Evolutionary conservation across 192 early-diverging fungal species (phyloP), one percentile per base, ranked within the genome.

Genomic region (Coemansia sp.): DNA sequence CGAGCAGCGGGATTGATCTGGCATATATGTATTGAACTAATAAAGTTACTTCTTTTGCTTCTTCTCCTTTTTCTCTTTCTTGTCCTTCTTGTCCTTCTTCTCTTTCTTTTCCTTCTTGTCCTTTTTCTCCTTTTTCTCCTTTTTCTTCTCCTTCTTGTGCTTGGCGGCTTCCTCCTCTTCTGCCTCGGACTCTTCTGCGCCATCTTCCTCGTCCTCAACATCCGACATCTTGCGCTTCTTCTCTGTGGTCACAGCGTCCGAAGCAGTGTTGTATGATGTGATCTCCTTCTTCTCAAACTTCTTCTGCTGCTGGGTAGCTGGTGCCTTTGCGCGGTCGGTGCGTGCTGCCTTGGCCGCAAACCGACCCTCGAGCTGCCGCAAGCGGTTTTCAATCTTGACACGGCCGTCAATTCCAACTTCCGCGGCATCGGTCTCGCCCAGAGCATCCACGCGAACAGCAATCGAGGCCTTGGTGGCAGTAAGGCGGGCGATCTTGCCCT

Each of bases 401-500:
- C 93, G 87, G 72, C 82, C 79, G 70, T 88, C 88, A 49, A 94
- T 84, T 56, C 94, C 94, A 36, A 97, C 59, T 55, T 93, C 91
- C 31, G 87, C 82, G 14, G 85, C 72, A 15, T 87, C 87, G 18
- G 81, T 81, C 7, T 94, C 91, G 61, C 88, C 87, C 20, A 98
- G 80, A 13, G 96, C 94, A 81, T 98, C 96, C 36, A 91, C 88
- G 66, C 96, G 87, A 55, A 93, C 81, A 21, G 91, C 80, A 33
- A 97, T 83, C 13, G 94, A 85, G 30, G 92, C 81, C 83, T 98
- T 98, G 52, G 94, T 90, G 15, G 93, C 92, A 26, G 95, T 83
- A 54, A 90, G 82, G 56, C 96, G 89, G 6, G 96, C 96, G 65
- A 98, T 90, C 88, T 98, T 98, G 57, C 94, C 96, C 87, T 98